Base-by-base conservation (phyloP, 805 yeast genomes). In the Starmerella apis region DNA sequence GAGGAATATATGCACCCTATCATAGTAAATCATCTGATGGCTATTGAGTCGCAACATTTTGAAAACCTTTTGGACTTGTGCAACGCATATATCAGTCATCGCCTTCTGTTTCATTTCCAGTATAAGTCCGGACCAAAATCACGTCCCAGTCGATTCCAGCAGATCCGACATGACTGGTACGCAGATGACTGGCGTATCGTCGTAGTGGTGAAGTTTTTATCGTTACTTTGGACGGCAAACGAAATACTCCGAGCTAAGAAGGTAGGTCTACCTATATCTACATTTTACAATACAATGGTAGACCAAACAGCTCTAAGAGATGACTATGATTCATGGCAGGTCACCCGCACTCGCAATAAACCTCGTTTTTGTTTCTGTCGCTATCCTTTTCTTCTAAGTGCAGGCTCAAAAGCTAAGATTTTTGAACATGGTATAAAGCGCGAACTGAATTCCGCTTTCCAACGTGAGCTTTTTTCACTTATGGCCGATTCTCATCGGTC, bases 241-340 rank as follows among this genome's bases (percentile, higher is more conserved):
- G 47, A 20, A 11, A 16, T 35, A 4, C 28, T 33, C 3, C 14
- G 20, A 3, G n/a, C 19, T 10, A 43, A 41, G 2, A 32, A 28
- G 14, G 33, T 37, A 3, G 54, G 56, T 11, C 58, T 71, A 3
- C 65, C 70, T 3, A 62, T 65, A 24, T 72, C 78, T 7, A 54
- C 52, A 27, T 86, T 84, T 59, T 90, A 90, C 68, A 90, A 90
- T 63, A 74, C 83, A 4, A 69, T 87, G 66, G 81, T 83, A 2
- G 97, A 90, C 63, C 84, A 73, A 62, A 79, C 86, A 22, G 84
- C 84, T 59, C 72, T 84, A 30, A 78, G 73, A 50, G 75, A 78
- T 48, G 98, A 90, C 65, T 92, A 83, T 66, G 94, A 85, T 58
- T 71, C 76, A 0, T 90, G 96, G 96, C 84, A 81, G 54, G 33